Evolutionary conservation across 78 protist species (phyloP).

Genomic region (Dictyostelium purpureum): DNA sequence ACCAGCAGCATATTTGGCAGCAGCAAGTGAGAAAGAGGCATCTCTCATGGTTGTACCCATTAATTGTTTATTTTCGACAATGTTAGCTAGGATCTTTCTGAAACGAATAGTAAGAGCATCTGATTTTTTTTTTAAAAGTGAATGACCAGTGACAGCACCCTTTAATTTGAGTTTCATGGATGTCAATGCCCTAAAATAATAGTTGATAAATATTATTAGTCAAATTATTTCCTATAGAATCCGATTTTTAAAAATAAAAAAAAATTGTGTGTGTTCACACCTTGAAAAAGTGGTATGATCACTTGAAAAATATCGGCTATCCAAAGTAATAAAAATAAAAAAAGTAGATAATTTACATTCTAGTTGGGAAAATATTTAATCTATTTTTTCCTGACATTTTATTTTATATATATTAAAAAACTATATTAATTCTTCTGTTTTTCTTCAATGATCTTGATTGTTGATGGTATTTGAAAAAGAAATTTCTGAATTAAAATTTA

Average conservation of each 20-base stretch:
- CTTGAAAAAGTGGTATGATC: neutral
- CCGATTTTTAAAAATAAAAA: neutral
- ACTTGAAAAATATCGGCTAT: neutral
- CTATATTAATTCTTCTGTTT: no score
- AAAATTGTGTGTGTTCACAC: neutral
- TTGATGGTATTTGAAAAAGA: no score
- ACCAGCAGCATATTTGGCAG: conserved; percentile 91
- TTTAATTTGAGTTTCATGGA: conserved; percentile 89
- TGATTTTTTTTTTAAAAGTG: conserved; percentile 96
- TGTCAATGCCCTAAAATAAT: conserved; percentile 89
- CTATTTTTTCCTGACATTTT: conserved; percentile 77
- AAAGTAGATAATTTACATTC: conserved; percentile 56
- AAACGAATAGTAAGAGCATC: conserved; percentile 95
- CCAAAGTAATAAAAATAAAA: neutral
- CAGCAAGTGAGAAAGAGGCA: conserved; percentile 89
- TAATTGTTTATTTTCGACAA: conserved; percentile 76
- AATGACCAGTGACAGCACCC: conserved; percentile 97
- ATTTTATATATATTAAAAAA: no score
- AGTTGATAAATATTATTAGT: neutral
- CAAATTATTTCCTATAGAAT: neutral
- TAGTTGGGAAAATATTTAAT: conserved; percentile 81
- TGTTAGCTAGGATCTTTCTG: conserved; percentile 84
- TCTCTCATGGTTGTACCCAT: conserved; percentile 87
- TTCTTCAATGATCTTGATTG: no score
- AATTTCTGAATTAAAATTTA: no score